These are phyloP conservation scores for Boletus tomentosulus DNA, from an alignment of 768 basidiomycete genomes.

Conservation along the genomic window DNA sequence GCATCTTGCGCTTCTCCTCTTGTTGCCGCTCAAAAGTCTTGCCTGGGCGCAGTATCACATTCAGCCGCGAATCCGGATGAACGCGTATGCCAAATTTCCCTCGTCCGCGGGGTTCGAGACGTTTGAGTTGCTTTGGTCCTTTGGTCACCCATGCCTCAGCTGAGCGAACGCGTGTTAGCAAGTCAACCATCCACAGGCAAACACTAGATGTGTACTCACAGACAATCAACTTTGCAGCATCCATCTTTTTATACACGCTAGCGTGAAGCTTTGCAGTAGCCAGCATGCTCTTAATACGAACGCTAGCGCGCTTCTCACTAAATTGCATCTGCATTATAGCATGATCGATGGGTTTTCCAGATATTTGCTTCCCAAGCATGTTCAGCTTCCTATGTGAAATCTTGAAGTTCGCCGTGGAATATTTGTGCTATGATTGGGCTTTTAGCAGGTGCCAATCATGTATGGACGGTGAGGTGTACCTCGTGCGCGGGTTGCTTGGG, in stretches of 20 bases:
- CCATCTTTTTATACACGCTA: conserved; percentile 66
- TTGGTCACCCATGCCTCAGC: conserved; percentile 96
- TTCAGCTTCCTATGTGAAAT: conserved; percentile 93
- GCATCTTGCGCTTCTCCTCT: conserved; percentile 57
- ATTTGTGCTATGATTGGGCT: conserved; percentile 67
- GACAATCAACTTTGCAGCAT: conserved; percentile 70
- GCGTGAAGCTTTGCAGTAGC: conserved; percentile 86
- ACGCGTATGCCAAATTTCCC: conserved; percentile 74
- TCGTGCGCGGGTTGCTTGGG: conserved; percentile 28
- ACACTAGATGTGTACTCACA: conserved; percentile 46
- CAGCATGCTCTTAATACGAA: conserved; percentile 84
- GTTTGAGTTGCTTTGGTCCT: conserved; percentile 56
- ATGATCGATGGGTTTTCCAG: conserved; percentile 87
- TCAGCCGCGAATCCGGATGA: conserved; percentile 71
- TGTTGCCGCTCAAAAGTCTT: conserved; percentile 69
- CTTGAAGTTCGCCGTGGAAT: conserved; percentile 89
- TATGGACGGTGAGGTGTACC: conserved; percentile 13
- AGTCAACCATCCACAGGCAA: neutral
- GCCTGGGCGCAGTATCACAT: conserved; percentile 77
- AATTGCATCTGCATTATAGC: conserved; percentile 98
- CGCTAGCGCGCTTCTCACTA: conserved; percentile 86
- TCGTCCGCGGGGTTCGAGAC: conserved; percentile 79
- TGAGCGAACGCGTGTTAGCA: conserved; percentile 29
- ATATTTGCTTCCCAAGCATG: conserved; percentile 79
- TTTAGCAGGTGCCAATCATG: neutral